A percentile compares a stretch with the other conserved stretches of the same genome.
Conservation (phyloP, 2,329 filamentous ascomycete genomes). For the Capronia coronata region DNA sequence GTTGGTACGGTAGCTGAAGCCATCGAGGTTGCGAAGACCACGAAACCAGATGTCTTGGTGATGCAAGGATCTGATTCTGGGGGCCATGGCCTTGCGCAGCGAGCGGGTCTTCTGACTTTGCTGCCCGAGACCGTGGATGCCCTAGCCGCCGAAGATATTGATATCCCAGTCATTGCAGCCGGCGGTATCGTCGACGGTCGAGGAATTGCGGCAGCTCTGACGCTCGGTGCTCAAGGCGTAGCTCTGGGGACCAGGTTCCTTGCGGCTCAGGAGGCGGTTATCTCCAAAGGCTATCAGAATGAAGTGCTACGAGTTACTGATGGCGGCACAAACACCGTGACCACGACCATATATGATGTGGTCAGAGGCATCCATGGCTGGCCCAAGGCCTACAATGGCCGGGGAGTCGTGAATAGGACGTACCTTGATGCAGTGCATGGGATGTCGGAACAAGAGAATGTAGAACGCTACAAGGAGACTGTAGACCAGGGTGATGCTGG, state of each 20-base stretch:
- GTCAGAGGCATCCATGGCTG: constrained; percentile 53
- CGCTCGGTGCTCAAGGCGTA: constrained; percentile 49
- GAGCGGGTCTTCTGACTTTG: constrained; percentile 44
- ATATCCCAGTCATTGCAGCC: constrained; percentile 46
- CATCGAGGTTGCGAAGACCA: constrained; percentile 35
- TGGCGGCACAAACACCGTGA: constrained; percentile 46
- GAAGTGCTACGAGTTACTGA: constrained; percentile 46
- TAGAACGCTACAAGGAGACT: constrained; percentile 43
- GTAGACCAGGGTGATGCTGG: constrained; percentile 46
- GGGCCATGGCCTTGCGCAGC: constrained; percentile 45
- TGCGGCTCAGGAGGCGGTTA: constrained; percentile 44
- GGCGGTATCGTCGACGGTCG: constrained; percentile 51
- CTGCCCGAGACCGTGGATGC: constrained; percentile 47
- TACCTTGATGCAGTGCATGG: constrained; percentile 39
- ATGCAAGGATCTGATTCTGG: constrained; percentile 51
- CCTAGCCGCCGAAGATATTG: constrained; percentile 26
- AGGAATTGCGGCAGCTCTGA: constrained; percentile 46
- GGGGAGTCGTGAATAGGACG: constrained; percentile 54
- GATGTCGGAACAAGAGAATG: constrained; percentile 39
- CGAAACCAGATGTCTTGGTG: constrained; percentile 46
- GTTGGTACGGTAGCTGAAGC: constrained; percentile 47
- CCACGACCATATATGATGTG: constrained; percentile 49
- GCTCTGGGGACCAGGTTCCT: constrained; percentile 61
- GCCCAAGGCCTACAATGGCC: constrained; percentile 52
- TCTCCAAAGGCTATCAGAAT: constrained; percentile 46